Percentiles rank a stretch among this genome's conserved stretches.
phyloP scores from a whole-genome alignment of 2,329 filamentous ascomycete genomes.

The Cladophialophora chaetospira region DNA sequence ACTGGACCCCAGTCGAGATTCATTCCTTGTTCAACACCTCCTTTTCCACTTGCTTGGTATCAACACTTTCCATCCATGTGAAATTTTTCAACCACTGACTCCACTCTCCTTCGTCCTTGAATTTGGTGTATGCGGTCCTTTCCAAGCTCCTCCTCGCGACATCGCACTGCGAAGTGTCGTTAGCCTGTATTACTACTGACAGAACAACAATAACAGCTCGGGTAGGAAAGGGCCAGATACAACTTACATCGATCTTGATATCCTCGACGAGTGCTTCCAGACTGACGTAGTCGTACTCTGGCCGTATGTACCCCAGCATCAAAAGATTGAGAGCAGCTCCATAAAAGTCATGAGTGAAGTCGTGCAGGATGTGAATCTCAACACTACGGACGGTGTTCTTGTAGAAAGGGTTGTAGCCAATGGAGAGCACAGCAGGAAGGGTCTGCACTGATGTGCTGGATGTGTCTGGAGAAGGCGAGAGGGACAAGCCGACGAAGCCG shows the following conservation, averaged over 20 bases:
- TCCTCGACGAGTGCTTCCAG: constrained; percentile 83
- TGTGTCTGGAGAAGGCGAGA: constrained; percentile 42
- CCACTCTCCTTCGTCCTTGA: constrained; percentile 45
- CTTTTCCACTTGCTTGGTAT: constrained; percentile 36
- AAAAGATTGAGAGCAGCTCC: constrained; percentile 74
- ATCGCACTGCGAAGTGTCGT: too few species aligned
- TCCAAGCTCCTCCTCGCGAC: constrained; percentile 74
- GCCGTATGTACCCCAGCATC: constrained; percentile 83
- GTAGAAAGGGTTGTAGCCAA: constrained; percentile 98
- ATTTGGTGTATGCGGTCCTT: constrained; percentile 61
- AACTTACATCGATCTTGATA: constrained; percentile 83
- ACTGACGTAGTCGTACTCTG: constrained; percentile 84
- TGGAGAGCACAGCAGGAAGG: constrained; percentile 88
- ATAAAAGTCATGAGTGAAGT: constrained; percentile 74
- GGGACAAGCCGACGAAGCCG: constrained; percentile 77
- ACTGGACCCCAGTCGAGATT: neutral
- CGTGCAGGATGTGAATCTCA: constrained; percentile 78
- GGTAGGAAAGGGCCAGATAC: too few species aligned
- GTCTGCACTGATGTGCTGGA: constrained; percentile 39
- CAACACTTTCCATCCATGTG: constrained; percentile 35
- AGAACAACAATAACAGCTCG: too few species aligned
- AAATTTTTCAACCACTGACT: constrained; percentile 35
- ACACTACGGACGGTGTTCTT: constrained; percentile 81
- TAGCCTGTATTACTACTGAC: too few species aligned
- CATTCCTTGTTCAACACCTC: constrained; percentile 27